Base-by-base conservation (phyloP, 345 rosid species). In the Salix arbutifolia region DNA sequence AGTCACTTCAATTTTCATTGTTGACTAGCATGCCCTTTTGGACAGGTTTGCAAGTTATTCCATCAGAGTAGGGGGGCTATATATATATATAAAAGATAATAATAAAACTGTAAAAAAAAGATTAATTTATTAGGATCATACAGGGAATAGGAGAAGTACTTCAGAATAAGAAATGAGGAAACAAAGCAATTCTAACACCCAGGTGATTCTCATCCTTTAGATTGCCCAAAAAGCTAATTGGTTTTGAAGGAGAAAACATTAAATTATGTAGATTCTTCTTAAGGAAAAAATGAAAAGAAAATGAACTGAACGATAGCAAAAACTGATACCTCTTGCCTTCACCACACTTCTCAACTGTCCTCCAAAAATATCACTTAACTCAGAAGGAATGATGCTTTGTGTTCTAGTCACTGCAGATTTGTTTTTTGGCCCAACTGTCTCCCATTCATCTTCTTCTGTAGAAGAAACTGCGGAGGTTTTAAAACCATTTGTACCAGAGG, bases 351-450 rank as follows among this genome's bases (percentile, higher is more conserved):
- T 91, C 75, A 96, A 82, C 76, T 88, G 79, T 82, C 99, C 98
- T 18, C 98, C 97, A 76, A 96, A 96, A 81, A 96, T 93, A 81
- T 89, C 86, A 83, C 93, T 91, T 18, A 96, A 88, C 83, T 84
- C 90, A 2, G 97, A 93, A 23, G 90, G 90, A 69, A 85, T 74
- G 69, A 90, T 89, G 84, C 91, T 91, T 70, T 93, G 97, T 35
- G 93, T 91, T 85, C 98, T 90, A 58, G 96, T 93, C 73, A 95
- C 94, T 26, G 97, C 94, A 62, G 96, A 89, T 83, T 86, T 91
- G 84, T 91, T 93, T 83, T 91, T 95, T 73, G 92, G 99, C 69
- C 98, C 97, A 83, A 91, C 98, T 11, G 92, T 95, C 82, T 93
- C 99, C 99, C 99, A 93, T 78, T 93, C 98, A 81, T 93, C 96